Evolutionary conservation across 2,329 filamentous ascomycete species (phyloP), one percentile per base, ranked within the genome.

Genomic region (Pyrenophora teres): DNA sequence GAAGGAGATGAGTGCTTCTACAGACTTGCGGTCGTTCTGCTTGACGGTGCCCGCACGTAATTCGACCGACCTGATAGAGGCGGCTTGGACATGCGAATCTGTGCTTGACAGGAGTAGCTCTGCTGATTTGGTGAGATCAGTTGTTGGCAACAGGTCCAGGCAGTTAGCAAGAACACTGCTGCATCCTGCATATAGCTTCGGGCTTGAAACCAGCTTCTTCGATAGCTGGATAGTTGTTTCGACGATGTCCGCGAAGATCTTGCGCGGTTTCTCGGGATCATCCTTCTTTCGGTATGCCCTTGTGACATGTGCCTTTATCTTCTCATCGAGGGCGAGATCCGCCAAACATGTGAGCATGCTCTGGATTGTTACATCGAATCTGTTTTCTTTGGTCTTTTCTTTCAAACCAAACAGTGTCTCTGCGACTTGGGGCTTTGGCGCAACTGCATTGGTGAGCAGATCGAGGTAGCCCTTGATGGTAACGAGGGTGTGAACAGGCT

Each of bases 71-170:
- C 70, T 72, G 42, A 89, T 52, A 83, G 87, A 55, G 93, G 83
- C 41, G 92, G 90, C 75, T 90, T 92, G 88, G 43, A 81, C 77
- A 41, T 89, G 84, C 61, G 90, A 82, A 58, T 91, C 87, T 5
- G 89, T 85, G 41, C 87, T 84, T 60, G 89, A 84, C 31, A 97
- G 84, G 25, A 99, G 80, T 23, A 86, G 84, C 69, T 96, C 90
- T 35, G 95, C 88, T 8, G 92, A 89, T 70, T 90, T 90, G 72
- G 97, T 86, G 72, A 97, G 94, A 74, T 97, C 91, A 45, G 86
- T 82, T 3, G 93, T 92, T 0, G 92, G 93, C 36, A 96, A 81
- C 6, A 97, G 83, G 57, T 90, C 88, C 43, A 99, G 81, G n/a
- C 96, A 78, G 56, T 88, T 88, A 15, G 89, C 86, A 40, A 97